phyloP scores from a whole-genome alignment of 2,329 filamentous ascomycete genomes.

The Polychaeton citri region DNA sequence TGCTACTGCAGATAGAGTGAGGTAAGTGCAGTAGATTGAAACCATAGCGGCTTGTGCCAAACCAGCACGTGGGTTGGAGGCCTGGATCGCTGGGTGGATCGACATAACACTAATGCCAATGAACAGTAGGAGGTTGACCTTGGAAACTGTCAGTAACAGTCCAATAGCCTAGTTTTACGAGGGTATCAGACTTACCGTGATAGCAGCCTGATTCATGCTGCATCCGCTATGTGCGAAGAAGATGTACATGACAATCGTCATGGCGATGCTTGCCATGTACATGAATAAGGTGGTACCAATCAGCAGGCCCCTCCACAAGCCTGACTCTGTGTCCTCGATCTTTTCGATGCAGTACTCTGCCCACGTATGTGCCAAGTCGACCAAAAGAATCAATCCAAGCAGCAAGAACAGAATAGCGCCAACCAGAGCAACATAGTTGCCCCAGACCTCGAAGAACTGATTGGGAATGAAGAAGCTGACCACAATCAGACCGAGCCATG shows the following conservation, averaged over 20 bases:
- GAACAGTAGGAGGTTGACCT: conserved; percentile 75
- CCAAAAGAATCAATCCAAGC: conserved; percentile 78
- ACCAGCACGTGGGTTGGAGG: conserved; percentile 83
- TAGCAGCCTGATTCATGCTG: conserved; percentile 91
- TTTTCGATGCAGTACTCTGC: conserved; percentile 90
- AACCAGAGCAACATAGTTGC: conserved; percentile 79
- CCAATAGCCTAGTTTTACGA: conserved; percentile 1
- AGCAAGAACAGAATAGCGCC: conserved; percentile 89
- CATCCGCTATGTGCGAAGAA: conserved; percentile 79
- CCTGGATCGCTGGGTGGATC: conserved; percentile 80
- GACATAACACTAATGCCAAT: conserved; percentile 70
- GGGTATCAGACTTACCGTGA: conserved; percentile 44
- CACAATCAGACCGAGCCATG: conserved; percentile 77
- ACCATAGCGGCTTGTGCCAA: conserved; percentile 97
- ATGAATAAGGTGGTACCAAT: conserved; percentile 88
- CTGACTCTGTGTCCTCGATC: conserved; percentile 80
- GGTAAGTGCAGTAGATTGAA: conserved; percentile 93
- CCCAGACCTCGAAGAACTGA: conserved; percentile 87
- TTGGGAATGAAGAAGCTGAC: conserved; percentile 94
- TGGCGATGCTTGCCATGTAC: conserved; percentile 79
- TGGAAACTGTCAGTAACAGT: conserved; percentile 2
- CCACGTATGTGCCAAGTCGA: conserved; percentile 93
- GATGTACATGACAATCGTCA: conserved; percentile 94
- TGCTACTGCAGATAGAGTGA: conserved; percentile 94
- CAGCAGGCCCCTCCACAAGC: conserved; percentile 69